Conservation (phyloP, 495 filamentous ascomycete species). For the Pseudomonodictys pantanalensis region DNA sequence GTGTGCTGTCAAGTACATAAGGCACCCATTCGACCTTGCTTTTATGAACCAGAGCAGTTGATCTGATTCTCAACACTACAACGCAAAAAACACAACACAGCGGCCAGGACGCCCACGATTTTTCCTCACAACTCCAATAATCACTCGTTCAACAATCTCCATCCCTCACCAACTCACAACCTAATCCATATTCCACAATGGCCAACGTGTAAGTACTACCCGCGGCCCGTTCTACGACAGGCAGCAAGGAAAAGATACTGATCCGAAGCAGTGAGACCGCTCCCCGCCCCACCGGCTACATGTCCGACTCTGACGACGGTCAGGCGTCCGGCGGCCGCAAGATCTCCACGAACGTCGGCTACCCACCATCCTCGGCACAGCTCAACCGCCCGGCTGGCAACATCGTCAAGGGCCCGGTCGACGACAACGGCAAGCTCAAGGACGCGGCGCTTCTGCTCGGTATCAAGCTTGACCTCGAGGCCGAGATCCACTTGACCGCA, state of each 20-base stretch:
- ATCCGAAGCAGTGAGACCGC: conserved; percentile 9
- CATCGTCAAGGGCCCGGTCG: conserved; percentile 44
- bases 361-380: conserved; percentile 43
- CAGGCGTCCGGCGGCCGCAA: conserved; percentile 30
- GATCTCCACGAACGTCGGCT: conserved; percentile 33
- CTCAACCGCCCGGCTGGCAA: conserved; percentile 45
- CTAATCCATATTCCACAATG: conserved; percentile 6
- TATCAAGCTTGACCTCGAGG: conserved; percentile 50
- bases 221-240: no score
- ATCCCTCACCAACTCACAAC: neutral
- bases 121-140: neutral
- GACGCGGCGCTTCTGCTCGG: conserved; percentile 46
- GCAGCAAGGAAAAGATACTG: neutral
- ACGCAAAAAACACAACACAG: neutral
- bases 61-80: conserved; percentile 10
- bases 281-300: conserved; percentile 20
- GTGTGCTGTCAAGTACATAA: conserved; percentile 2
- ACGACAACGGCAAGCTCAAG: conserved; percentile 47
- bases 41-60: conserved; percentile 22
- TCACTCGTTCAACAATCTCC: neutral
- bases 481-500: conserved; percentile 49
- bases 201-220: conserved; percentile 17
- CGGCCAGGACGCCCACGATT: neutral
- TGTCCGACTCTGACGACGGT: conserved; percentile 30
- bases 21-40: conserved; percentile 9